Evolutionary conservation across 2,329 filamentous ascomycete genomes (phyloP).

Genomic region (Trichoderma sp.): DNA sequence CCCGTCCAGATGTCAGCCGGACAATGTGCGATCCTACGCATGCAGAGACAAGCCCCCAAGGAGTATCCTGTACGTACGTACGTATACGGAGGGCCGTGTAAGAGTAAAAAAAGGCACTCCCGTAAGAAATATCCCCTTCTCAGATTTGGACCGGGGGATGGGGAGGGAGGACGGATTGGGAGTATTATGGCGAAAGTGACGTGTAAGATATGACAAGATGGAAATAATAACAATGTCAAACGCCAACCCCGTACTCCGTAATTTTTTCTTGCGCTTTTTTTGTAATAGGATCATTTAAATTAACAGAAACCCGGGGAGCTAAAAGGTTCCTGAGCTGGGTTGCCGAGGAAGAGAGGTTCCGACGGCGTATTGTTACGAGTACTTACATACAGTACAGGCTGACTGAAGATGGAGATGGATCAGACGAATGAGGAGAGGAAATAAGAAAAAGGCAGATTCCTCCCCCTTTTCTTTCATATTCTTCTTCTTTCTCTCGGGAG

Average conservation of each 20-base stretch:
- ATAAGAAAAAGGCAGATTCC: neutral
- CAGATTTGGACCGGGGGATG: neutral
- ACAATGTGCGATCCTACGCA: conserved; percentile 9
- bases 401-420: neutral
- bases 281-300: neutral
- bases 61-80: neutral
- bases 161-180: neutral
- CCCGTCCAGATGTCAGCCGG: conserved; percentile 10
- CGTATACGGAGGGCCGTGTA: neutral
- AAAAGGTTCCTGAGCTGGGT: neutral
- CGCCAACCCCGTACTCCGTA: neutral
- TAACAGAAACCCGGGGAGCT: neutral
- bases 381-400: neutral
- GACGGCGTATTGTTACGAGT: neutral
- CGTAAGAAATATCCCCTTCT: neutral
- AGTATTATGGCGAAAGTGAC: neutral
- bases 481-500: neutral
- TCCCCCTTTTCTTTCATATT: neutral
- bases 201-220: conserved; percentile 12
- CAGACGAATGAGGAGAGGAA: neutral
- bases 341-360: neutral
- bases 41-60: neutral
- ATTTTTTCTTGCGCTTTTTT: neutral
- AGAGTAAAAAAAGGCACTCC: neutral
- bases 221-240: neutral